Evolutionary conservation across 2,329 filamentous ascomycete species (phyloP).

Genomic region (Ilyonectria robusta): DNA sequence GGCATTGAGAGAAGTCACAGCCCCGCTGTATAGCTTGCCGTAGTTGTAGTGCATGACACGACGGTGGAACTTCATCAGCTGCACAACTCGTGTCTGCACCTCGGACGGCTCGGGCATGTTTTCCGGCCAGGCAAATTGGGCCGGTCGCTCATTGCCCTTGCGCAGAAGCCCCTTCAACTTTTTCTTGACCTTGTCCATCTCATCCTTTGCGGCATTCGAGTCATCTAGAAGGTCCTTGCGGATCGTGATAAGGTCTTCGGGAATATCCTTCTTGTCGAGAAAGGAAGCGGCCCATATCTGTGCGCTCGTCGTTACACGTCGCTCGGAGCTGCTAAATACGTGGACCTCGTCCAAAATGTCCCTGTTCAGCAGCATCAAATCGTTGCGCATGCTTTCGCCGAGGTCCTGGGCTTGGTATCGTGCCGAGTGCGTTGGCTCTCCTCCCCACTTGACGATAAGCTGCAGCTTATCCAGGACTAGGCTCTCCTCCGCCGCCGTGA

Average conservation of each 20-base stretch:
- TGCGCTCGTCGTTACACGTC: conserved; percentile 93
- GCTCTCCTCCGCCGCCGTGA: conserved; percentile 93
- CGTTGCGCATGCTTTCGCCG: conserved; percentile 95
- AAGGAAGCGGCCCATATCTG: conserved; percentile 97
- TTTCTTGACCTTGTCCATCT: conserved; percentile 99
- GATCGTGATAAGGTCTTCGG: conserved; percentile 88
- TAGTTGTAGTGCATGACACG: conserved; percentile 97
- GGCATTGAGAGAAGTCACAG: conserved; percentile 73
- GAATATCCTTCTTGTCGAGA: conserved; percentile 86
- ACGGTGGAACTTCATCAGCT: conserved; percentile 97
- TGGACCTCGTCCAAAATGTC: conserved; percentile 93
- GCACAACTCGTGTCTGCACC: conserved; percentile 91
- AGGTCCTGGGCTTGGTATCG: conserved; percentile 96
- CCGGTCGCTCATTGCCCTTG: conserved; percentile 92
- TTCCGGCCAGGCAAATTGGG: conserved; percentile 98
- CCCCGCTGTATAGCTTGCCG: conserved; percentile 79
- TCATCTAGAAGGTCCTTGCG: conserved; percentile 97
- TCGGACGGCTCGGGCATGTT: conserved; percentile 95
- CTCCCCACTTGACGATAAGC: conserved; percentile 98
- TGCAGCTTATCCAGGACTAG: conserved; percentile 96
- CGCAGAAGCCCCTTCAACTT: conserved; percentile 94
- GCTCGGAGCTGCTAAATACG: conserved; percentile 95
- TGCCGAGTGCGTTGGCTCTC: conserved; percentile 96
- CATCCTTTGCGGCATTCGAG: conserved; percentile 97
- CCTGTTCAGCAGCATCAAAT: conserved; percentile 91